Conservation (phyloP, 352 stramenopile species). For the Thalassiosira exigua region DNA sequence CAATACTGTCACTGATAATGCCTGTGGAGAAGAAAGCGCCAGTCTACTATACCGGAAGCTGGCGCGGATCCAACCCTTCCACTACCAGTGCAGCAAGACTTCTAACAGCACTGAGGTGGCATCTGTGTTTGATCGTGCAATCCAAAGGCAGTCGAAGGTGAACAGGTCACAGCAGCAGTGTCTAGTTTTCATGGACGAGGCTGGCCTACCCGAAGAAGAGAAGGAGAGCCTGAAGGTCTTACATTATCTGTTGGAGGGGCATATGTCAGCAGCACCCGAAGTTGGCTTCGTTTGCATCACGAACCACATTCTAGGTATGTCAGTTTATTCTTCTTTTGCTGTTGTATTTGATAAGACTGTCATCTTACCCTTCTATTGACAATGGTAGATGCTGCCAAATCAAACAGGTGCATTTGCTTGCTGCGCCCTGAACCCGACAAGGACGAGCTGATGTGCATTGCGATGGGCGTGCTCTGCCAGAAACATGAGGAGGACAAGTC, state of each 20-base stretch:
- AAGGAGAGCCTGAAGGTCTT: constrained; percentile 68
- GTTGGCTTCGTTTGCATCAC: constrained; percentile 69
- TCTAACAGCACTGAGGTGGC: constrained; percentile 60
- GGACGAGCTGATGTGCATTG: constrained; percentile 60
- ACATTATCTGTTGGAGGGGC: constrained; percentile 70
- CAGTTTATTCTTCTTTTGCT: too few relatives aligned
- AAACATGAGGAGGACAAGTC: constrained; percentile 2
- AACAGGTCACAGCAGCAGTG: constrained; percentile 41
- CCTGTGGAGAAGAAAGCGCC: constrained; percentile 62
- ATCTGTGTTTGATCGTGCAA: constrained; percentile 63
- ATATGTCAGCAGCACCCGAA: constrained; percentile 55
- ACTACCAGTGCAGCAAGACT: constrained; percentile 67
- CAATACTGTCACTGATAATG: constrained; percentile 67
- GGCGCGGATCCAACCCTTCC: constrained; percentile 59
- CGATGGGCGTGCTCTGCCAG: constrained; percentile 47
- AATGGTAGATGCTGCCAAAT: constrained; percentile 73
- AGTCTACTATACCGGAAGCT: constrained; percentile 42
- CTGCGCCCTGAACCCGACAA: constrained; percentile 57
- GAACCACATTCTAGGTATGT: constrained; percentile 66
- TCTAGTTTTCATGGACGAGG: constrained; percentile 74
- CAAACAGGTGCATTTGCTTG: constrained; percentile 62
- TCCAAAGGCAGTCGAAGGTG: constrained; percentile 59
- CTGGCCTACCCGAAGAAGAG: constrained; percentile 67
- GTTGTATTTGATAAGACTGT: too few relatives aligned
- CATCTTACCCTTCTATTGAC: too few relatives aligned